These are phyloP conservation scores for Penicillium psychrosexuale DNA, from an alignment of 2,329 filamentous ascomycete species.

Conservation along the genomic window DNA sequence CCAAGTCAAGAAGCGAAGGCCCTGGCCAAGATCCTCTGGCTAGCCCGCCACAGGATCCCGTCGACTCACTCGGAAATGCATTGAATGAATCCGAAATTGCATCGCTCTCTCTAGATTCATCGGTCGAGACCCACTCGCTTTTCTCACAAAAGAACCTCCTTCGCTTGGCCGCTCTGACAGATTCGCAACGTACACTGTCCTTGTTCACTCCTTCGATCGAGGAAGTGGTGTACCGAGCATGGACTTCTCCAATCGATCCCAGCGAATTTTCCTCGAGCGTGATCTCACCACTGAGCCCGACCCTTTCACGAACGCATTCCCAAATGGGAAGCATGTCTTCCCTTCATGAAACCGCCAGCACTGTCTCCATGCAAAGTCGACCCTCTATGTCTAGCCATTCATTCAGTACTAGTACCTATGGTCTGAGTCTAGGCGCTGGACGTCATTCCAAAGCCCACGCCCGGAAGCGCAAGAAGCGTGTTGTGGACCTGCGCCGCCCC, in stretches of 20 bases:
- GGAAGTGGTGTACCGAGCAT: slow-evolving; percentile 88
- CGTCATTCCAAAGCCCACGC: slow-evolving; percentile 46
- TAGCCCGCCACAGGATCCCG: slow-evolving; percentile 74
- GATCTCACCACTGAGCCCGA: slow-evolving; percentile 45
- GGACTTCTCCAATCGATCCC: slow-evolving; percentile 75
- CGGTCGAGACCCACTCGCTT: slow-evolving; percentile 77
- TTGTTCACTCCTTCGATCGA: slow-evolving; percentile 87
- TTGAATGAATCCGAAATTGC: slow-evolving; percentile 73
- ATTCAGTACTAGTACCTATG: slow-evolving; percentile 40
- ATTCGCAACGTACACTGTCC: slow-evolving; percentile 86
- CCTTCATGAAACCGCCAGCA: slow-evolving; percentile 65
- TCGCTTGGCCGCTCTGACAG: slow-evolving; percentile 74
- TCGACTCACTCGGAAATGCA: slow-evolving; percentile 75
- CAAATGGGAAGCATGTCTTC: slow-evolving; percentile 64
- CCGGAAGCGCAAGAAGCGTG: slow-evolving; percentile 48
- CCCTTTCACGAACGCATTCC: slow-evolving; percentile 62
- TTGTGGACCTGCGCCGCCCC: slow-evolving; percentile 47
- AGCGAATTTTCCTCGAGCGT: slow-evolving; percentile 52
- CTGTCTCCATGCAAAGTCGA: slow-evolving; percentile 64
- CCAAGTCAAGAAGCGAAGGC: slow-evolving; percentile 49
- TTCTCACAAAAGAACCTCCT: slow-evolving; percentile 95
- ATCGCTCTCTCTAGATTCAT: slow-evolving; percentile 72
- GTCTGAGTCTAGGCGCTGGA: slow-evolving; percentile 39
- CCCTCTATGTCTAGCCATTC: slow-evolving; percentile 35
- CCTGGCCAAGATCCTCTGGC: slow-evolving; percentile 74